These are phyloP conservation scores for Lactarius tabidus DNA, from an alignment of 768 basidiomycete species.

Conservation along the genomic window DNA sequence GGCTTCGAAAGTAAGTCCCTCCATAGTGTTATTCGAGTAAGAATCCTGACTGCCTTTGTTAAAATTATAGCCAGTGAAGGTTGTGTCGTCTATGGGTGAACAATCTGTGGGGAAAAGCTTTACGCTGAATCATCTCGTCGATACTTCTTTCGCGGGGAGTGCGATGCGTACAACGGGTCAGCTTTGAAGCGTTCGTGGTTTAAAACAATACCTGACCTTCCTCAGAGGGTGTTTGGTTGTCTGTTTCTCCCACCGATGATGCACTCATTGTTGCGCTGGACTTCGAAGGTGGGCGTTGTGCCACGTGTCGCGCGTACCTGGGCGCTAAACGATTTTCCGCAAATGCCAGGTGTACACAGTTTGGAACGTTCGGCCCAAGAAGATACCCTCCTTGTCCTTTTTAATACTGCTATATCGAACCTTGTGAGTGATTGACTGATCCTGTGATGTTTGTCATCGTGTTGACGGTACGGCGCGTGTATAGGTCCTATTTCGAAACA, in stretches of 20 bases:
- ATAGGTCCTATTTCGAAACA: slow-evolving; percentile 59
- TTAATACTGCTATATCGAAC: slow-evolving; percentile 35
- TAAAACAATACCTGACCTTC: background rate
- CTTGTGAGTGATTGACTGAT: slow-evolving; percentile 33
- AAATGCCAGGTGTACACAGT: slow-evolving; percentile 48
- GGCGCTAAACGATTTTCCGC: background rate
- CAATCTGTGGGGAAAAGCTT: background rate
- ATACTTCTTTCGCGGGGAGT: background rate
- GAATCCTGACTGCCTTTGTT: background rate
- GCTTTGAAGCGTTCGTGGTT: background rate
- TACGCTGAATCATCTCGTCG: background rate
- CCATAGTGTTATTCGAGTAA: background rate
- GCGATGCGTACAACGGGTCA: slow-evolving; percentile 45
- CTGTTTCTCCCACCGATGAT: slow-evolving; percentile 55
- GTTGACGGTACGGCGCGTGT: background rate
- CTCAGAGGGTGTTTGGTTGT: slow-evolving; percentile 60
- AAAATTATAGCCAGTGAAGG: slow-evolving; percentile 47
- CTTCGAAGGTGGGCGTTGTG: slow-evolving; percentile 46
- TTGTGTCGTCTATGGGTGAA: slow-evolving; percentile 33
- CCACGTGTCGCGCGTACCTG: no score
- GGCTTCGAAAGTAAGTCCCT: slow-evolving; percentile 43
- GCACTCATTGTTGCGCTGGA: slow-evolving; percentile 53
- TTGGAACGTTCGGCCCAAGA: slow-evolving; percentile 61
- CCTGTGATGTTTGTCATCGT: background rate
- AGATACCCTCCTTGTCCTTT: background rate